phyloP scores from a whole-genome alignment of 179 eudicot species.

The Silene noctiflora region DNA sequence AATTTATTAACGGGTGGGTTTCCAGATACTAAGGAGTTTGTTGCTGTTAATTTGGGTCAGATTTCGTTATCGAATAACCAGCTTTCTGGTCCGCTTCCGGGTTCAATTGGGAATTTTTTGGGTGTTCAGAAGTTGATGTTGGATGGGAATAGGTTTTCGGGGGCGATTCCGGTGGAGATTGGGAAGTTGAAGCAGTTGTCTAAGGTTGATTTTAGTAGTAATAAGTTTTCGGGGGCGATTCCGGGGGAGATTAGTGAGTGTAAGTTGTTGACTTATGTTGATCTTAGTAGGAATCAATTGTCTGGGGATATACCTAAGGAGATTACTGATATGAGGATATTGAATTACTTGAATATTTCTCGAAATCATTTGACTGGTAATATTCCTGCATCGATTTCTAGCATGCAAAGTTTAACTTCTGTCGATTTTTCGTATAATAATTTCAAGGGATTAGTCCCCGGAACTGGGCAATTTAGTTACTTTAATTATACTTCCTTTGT shows the following conservation, averaged over 20 bases:
- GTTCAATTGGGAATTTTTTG: conserved; percentile 59
- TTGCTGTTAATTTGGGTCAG: conserved; percentile 55
- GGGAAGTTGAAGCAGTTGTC: conserved; percentile 70
- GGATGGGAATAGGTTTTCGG: conserved; percentile 62
- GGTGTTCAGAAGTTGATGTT: conserved; percentile 74
- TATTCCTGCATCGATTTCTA: conserved; percentile 65
- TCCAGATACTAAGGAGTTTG: conserved; percentile 44
- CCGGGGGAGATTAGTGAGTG: conserved; percentile 59
- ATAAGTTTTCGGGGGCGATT: conserved; percentile 53
- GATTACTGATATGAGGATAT: conserved; percentile 65
- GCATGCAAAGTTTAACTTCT: conserved; percentile 81
- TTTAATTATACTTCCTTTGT: conserved; percentile 72
- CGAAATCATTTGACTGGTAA: conserved; percentile 60
- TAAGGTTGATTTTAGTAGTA: conserved; percentile 73
- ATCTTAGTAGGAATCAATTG: conserved; percentile 67
- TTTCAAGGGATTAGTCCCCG: conserved; percentile 77
- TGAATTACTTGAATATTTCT: conserved; percentile 77
- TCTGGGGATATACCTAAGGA: conserved; percentile 64
- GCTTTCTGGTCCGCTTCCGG: conserved; percentile 60
- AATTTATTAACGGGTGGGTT: conserved; percentile 70
- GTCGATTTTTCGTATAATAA: conserved; percentile 88
- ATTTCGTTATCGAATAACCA: conserved; percentile 73
- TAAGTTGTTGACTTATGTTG: conserved; percentile 56
- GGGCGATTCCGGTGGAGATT: conserved; percentile 54
- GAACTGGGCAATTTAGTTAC: conserved; percentile 82